Percentiles rank a stretch among this genome's conserved stretches.
Conservation (phyloP, 495 filamentous ascomycete genomes). For the Podospora pseudoanserina region DNA sequence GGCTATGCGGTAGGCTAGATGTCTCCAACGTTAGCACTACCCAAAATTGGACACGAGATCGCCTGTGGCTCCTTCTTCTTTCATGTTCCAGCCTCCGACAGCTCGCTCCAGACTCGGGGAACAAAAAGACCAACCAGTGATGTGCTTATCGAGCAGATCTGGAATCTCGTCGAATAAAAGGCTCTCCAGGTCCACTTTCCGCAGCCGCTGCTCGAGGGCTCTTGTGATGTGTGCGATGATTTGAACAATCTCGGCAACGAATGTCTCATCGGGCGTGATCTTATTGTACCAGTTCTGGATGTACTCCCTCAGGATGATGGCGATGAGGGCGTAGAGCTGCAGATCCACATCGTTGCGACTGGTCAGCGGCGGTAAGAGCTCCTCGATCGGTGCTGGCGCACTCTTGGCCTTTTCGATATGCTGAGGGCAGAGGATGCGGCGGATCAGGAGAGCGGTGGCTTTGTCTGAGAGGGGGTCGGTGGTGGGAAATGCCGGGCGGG, state of each 20-base stretch:
- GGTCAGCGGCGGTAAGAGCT: slow-evolving; percentile 84
- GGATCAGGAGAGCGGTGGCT: slow-evolving; percentile 50
- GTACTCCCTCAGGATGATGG: slow-evolving; percentile 82
- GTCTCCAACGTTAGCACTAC: slow-evolving; percentile 5
- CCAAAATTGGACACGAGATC: slow-evolving; percentile 6
- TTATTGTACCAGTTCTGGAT: slow-evolving; percentile 89
- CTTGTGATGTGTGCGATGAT: slow-evolving; percentile 88
- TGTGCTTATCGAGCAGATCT: slow-evolving; percentile 72
- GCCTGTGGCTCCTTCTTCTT: background rate
- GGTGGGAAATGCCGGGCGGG: slow-evolving; percentile 25
- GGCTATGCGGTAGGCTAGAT: slow-evolving; percentile 53
- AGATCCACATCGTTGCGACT: slow-evolving; percentile 88
- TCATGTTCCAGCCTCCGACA: background rate
- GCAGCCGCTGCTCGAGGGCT: slow-evolving; percentile 77
- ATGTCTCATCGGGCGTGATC: slow-evolving; percentile 82
- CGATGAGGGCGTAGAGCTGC: slow-evolving; percentile 86
- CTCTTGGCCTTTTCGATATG: slow-evolving; percentile 45
- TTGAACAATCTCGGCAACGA: slow-evolving; percentile 81
- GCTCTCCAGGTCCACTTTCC: slow-evolving; percentile 76
- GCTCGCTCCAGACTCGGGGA: background rate
- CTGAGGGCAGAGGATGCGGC: slow-evolving; percentile 48
- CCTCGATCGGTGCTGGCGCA: slow-evolving; percentile 55
- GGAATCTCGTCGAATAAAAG: slow-evolving; percentile 87
- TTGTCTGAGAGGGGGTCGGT: slow-evolving; percentile 48
- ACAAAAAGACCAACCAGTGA: slow-evolving; percentile 60